These are phyloP conservation scores for Fraxinus pennsylvanica DNA, from an alignment of 257 asterid species.

Conservation along the genomic window DNA sequence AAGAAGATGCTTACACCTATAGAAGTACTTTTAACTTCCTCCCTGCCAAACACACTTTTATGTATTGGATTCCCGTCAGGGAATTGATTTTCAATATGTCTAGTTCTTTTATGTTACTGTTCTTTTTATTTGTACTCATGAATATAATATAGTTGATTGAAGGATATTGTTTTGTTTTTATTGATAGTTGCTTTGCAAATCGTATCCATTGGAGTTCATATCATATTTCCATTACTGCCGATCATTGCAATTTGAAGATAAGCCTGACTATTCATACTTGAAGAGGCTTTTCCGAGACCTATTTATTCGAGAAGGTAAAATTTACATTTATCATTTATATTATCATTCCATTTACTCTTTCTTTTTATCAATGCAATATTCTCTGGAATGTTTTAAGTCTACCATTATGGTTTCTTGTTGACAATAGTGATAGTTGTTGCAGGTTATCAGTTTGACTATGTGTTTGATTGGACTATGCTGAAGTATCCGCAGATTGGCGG, in stretches of 20 bases:
- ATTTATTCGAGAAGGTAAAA: slow-evolving; percentile 51
- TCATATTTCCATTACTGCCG: slow-evolving; percentile 57
- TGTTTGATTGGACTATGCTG: slow-evolving; percentile 56
- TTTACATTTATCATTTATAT: background rate
- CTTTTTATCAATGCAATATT: background rate
- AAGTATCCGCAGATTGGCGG: slow-evolving; percentile 58
- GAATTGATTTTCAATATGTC: background rate
- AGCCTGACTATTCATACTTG: slow-evolving; percentile 57
- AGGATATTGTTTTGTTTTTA: background rate
- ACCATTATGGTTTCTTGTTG: background rate
- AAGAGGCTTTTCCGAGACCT: slow-evolving; percentile 57
- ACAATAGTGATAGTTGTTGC: background rate
- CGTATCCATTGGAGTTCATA: slow-evolving; percentile 49
- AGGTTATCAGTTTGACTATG: slow-evolving; percentile 59
- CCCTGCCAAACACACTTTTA: background rate
- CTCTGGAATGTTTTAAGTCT: background rate
- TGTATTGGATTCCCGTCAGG: background rate
- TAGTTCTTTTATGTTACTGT: background rate
- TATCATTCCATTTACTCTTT: slow-evolving; percentile 1
- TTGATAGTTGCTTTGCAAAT: slow-evolving; percentile 49
- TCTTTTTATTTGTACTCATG: background rate
- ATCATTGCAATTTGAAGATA: slow-evolving; percentile 56
- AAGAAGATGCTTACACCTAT: slow-evolving; percentile 57
- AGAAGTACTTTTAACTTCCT: slow-evolving; percentile 38
- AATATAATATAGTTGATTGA: background rate